Base-by-base conservation (phyloP, 768 basidiomycete species). In the Psilocybe subaeruginosa region DNA sequence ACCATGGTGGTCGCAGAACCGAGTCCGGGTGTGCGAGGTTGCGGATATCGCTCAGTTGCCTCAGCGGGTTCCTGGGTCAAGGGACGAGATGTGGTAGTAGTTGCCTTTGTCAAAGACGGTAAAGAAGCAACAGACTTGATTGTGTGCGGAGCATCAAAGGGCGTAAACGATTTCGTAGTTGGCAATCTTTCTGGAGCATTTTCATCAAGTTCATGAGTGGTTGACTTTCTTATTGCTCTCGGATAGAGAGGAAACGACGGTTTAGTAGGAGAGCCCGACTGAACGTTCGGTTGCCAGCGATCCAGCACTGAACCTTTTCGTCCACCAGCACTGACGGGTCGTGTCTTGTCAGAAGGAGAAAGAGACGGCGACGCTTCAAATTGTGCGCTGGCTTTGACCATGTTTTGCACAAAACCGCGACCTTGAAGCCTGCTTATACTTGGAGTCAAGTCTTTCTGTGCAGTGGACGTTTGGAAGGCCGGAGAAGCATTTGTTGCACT, bases 401-500 rank as follows among this genome's bases (percentile, higher is more conserved):
- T 86, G 63, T 82, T 91, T 72, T 91, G 89, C 2, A 95, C 93
- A 69, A 95, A 93, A 3, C 93, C 93, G 43, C 93, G 86, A 17
- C 93, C 93, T 68, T 93, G 88, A 16, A 95, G 74, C 61, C 92
- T 78, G 62, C 90, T 93, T 33, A 94, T 84, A 70, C 91, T 93
- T 0, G 93, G 93, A 1, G 91, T 92, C 3, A 84, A 84, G 48
- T 92, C 91, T 70, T 93, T 93, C 54, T 79, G 72, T 3, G 80
- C 69, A 8, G 84, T 75, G 2, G 79, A 76, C 48, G 84, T 86
- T 29, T 87, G 75, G 69, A 92, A 89, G 4, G 83, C 85, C 16
- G 85, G 82, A 3, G 89, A 85, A 30, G 82, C 72, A 19, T 77
- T 76, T 39, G 14, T 72, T 4, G 82, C 78, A 23, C 78, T 50